Evolutionary conservation across 1,284 basidiomycete genomes (phyloP).

Genomic region (Ganoderma boninense): DNA sequence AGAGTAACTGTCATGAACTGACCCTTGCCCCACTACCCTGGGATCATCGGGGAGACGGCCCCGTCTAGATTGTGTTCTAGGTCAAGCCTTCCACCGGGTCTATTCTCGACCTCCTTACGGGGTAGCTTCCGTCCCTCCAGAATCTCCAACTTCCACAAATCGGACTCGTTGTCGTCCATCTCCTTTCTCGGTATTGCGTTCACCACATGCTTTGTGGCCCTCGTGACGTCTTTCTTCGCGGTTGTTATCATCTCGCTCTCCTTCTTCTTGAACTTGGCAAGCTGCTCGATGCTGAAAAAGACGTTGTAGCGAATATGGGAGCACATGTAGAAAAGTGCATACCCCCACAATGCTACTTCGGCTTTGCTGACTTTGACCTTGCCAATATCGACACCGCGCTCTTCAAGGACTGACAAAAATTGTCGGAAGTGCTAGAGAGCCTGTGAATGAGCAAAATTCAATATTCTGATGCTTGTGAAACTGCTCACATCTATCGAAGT

Average conservation of each 20-base stretch:
- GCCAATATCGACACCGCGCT: conserved; percentile 68
- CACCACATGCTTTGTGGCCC: conserved; percentile 10
- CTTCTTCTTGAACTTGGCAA: conserved; percentile 54
- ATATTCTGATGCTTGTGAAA: neutral
- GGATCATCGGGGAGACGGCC: neutral
- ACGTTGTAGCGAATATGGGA: neutral
- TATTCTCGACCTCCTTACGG: neutral
- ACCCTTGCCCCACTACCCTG: neutral
- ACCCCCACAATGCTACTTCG: conserved; percentile 65
- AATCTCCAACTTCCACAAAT: conserved; percentile 27
- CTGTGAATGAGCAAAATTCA: neutral
- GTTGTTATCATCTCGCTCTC: conserved; percentile 40
- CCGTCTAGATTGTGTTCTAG: neutral
- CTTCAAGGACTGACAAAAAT: conserved; percentile 65
- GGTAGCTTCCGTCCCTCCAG: conserved; percentile 26
- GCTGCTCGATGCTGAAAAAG: conserved; percentile 53
- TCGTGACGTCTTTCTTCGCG: conserved; percentile 40
- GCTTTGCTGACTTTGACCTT: conserved; percentile 70
- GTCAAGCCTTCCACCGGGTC: neutral
- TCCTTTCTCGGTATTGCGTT: conserved; percentile 1
- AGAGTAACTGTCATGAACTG: neutral
- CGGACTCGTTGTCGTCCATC: neutral
- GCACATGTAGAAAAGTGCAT: conserved; percentile 24
- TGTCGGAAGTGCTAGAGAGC: conserved; percentile 65
- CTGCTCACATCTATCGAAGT: conserved; percentile 26